Percentiles rank a stretch among this genome's conserved stretches.
These are phyloP conservation scores for Bipolaris victoriae DNA, from an alignment of 2,329 filamentous ascomycete species.

Conservation along the genomic window DNA sequence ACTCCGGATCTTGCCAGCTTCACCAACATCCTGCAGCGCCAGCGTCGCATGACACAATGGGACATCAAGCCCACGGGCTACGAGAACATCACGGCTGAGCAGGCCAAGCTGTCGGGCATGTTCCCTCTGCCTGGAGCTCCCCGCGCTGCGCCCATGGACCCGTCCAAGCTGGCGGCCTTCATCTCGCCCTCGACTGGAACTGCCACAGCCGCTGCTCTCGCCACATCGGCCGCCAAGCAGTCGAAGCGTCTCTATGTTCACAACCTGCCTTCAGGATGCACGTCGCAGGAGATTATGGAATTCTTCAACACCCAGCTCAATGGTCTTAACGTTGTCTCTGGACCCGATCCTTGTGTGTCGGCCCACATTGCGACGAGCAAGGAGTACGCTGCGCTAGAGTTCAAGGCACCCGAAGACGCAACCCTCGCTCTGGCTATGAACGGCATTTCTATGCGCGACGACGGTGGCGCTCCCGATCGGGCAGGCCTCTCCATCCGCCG, in stretches of 20 bases:
- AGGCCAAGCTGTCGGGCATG: slow-evolving; percentile 98
- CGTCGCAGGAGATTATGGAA: slow-evolving; percentile 74
- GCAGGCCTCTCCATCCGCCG: slow-evolving; percentile 76
- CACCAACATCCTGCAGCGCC: slow-evolving; percentile 80
- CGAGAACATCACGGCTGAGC: slow-evolving; percentile 96
- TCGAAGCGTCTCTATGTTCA: slow-evolving; percentile 89
- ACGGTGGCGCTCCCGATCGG: slow-evolving; percentile 57
- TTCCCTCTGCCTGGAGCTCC: slow-evolving; percentile 96
- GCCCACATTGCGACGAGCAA: slow-evolving; percentile 81
- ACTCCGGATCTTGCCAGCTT: slow-evolving; percentile 93
- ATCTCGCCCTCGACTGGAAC: slow-evolving; percentile 84
- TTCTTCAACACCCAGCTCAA: slow-evolving; percentile 99
- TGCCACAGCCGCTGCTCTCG: slow-evolving; percentile 77
- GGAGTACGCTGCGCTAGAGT: slow-evolving; percentile 86
- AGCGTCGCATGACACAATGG: slow-evolving; percentile 96
- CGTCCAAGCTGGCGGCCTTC: slow-evolving; percentile 90
- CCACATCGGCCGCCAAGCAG: slow-evolving; percentile 91
- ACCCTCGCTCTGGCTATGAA: slow-evolving; percentile 91
- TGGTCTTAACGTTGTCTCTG: slow-evolving; percentile 88
- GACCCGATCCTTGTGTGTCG: slow-evolving; percentile 81
- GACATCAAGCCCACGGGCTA: slow-evolving; percentile 99
- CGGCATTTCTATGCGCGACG: slow-evolving; percentile 80
- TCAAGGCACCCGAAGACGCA: slow-evolving; percentile 83
- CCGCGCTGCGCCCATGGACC: slow-evolving; percentile 93
- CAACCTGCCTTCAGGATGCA: slow-evolving; percentile 76